These are phyloP conservation scores for Pseudocercospora fijiensis DNA, from an alignment of 2,329 filamentous ascomycete genomes.

Conservation along the genomic window DNA sequence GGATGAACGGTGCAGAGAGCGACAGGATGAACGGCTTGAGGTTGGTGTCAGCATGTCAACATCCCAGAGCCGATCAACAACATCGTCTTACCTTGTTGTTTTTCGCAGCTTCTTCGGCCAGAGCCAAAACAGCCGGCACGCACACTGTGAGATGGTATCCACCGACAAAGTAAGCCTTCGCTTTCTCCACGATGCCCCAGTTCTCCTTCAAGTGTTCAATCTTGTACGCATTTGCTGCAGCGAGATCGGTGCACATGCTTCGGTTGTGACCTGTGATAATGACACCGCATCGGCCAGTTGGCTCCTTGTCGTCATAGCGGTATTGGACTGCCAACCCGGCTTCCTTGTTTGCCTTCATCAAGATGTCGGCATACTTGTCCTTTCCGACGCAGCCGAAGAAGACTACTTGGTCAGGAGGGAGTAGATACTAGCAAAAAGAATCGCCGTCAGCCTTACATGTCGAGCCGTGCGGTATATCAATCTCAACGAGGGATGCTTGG, in stretches of 20 bases:
- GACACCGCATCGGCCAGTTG: constrained; percentile 92
- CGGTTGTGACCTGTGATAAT: constrained; percentile 97
- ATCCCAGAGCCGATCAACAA: constrained; percentile 10
- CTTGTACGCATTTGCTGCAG: constrained; percentile 95
- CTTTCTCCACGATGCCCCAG: constrained; percentile 87
- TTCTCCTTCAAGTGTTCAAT: constrained; percentile 91
- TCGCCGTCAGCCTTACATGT: constrained; percentile 15
- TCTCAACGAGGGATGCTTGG: background rate
- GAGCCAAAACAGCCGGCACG: constrained; percentile 82
- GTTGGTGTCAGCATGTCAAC: constrained; percentile 18
- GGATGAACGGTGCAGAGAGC: constrained; percentile 92
- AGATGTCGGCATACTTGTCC: constrained; percentile 90
- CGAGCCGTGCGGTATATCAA: background rate
- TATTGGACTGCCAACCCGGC: constrained; percentile 93
- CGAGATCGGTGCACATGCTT: constrained; percentile 90
- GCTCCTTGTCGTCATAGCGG: constrained; percentile 77
- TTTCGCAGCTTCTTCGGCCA: constrained; percentile 83
- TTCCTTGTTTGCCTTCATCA: constrained; percentile 79
- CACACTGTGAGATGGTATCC: constrained; percentile 98
- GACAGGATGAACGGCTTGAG: constrained; percentile 74
- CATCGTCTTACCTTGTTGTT: constrained; percentile 70
- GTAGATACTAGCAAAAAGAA: constrained; percentile 66
- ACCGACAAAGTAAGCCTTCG: constrained; percentile 87
- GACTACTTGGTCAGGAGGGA: constrained; percentile 82
- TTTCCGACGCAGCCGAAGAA: constrained; percentile 93